Evolutionary conservation across 129 eudicot species (phyloP), one percentile per base, ranked within the genome.

Genomic region (Chrysanthemum seticuspe): DNA sequence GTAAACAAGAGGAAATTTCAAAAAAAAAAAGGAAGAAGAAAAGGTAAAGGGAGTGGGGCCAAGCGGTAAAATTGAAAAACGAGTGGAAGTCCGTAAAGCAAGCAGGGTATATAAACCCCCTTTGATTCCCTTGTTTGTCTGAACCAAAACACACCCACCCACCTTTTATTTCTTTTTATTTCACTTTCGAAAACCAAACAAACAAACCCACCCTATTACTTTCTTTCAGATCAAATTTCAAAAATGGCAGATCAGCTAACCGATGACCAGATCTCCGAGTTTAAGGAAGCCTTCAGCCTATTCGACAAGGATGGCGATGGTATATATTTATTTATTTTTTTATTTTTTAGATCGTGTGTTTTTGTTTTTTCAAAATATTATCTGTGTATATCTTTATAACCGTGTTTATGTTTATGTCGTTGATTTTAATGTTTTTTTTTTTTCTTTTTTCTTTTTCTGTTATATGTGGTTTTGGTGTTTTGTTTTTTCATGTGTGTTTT

Each of bases 61-160:
- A 76, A 83, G 86, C 86, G 78, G 81, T 70, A 78, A 78, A 83
- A 62, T 74, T 78, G 81, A 78, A 68, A 58, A 79, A 78, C 83
- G 83, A 71, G 71, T 75, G 69, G 76, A 77, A 80, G 1, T 78
- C 81, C 83, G 81, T 50, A 82, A 57, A 51, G n/a, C 23, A 72
- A 77, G 67, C 47, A 49, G 45, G 50, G 62, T 44, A 67, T 73
- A 72, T 78, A 52, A 52, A 18, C 57, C n/a, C 78, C 78, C 78
- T 55, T 6, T 40, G 9, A 25, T 48, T 45, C 74, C 34, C 29
- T 31, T 29, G 4, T 76, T 76, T 68, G 49, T 77, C 81, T 67
- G 68, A 67, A 62, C 58, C 58, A 53, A 53, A 53, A 53, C 19
- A 40, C 67, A 71, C 18, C 59, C 67, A 71, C 18, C 59, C 61